A percentile compares a stretch with the other conserved stretches of the same genome.
phyloP scores from a whole-genome alignment of 2,329 filamentous ascomycete species.

The Sphaerulina populicola region DNA sequence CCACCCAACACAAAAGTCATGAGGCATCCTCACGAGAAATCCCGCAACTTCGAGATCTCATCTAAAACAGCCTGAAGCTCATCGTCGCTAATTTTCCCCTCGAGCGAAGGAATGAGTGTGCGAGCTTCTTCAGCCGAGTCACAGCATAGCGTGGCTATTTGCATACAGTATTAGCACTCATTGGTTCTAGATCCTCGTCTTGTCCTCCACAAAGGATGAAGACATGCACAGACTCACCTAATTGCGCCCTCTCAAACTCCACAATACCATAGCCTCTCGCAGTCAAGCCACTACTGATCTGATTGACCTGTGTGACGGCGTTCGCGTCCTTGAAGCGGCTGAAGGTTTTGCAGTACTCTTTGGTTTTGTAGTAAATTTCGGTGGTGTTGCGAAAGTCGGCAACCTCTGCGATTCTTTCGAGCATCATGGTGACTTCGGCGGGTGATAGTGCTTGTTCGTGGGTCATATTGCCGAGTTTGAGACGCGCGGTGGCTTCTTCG shows the following conservation, averaged over 20 bases:
- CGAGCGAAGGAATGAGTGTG: constrained; percentile 81
- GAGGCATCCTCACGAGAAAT: constrained; percentile 27
- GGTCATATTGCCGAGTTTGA: constrained; percentile 89
- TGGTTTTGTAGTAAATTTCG: constrained; percentile 33
- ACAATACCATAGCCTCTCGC: constrained; percentile 32
- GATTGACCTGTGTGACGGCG: constrained; percentile 71
- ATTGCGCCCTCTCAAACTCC: constrained; percentile 86
- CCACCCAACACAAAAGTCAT: too few relatives aligned
- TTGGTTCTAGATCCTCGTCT: background rate
- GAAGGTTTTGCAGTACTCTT: constrained; percentile 72
- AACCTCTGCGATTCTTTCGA: constrained; percentile 62
- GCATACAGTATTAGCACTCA: constrained; percentile 8
- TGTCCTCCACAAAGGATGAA: background rate
- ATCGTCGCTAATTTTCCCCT: constrained; percentile 82
- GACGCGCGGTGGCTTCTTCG: constrained; percentile 72
- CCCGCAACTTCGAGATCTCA: constrained; percentile 74
- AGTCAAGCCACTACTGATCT: constrained; percentile 49
- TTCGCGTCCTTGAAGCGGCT: constrained; percentile 92
- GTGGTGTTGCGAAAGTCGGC: constrained; percentile 48
- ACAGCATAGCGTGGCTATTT: constrained; percentile 76
- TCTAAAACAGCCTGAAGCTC: constrained; percentile 81
- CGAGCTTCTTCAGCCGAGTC: constrained; percentile 92
- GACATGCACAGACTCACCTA: constrained; percentile 53
- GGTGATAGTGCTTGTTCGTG: constrained; percentile 85
- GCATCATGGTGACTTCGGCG: constrained; percentile 83